phyloP scores from a whole-genome alignment of 768 basidiomycete genomes.

The Paxillus ammoniavirescens region DNA sequence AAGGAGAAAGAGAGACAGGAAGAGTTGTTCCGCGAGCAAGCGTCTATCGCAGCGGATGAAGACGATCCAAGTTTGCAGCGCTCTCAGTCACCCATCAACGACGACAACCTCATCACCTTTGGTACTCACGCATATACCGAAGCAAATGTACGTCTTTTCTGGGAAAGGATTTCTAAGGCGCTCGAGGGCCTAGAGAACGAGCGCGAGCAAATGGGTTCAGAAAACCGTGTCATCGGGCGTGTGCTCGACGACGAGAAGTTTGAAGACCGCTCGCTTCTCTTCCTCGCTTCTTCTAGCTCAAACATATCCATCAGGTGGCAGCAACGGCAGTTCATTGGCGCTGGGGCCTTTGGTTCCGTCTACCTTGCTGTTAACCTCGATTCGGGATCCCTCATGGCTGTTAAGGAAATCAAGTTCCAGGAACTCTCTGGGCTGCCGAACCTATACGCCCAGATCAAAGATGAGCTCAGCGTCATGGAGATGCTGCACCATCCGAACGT shows the following conservation, averaged over 20 bases:
- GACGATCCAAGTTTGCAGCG: conserved; percentile 50
- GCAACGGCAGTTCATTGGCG: conserved; percentile 96
- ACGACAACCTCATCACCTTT: conserved; percentile 25
- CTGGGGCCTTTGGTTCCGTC: conserved; percentile 99
- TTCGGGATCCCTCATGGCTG: conserved; percentile 94
- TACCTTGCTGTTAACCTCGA: conserved; percentile 97
- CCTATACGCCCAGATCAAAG: conserved; percentile 88
- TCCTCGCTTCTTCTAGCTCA: conserved; percentile 92
- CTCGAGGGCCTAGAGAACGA: conserved; percentile 64
- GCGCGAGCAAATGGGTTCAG: conserved; percentile 57
- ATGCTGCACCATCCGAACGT: conserved; percentile 97
- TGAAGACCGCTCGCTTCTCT: conserved; percentile 91
- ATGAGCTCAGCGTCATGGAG: conserved; percentile 97
- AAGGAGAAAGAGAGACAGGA: conserved; percentile 87
- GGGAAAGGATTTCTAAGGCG: conserved; percentile 66
- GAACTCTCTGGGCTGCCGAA: conserved; percentile 86
- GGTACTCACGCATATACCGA: conserved; percentile 49
- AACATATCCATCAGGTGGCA: conserved; percentile 98
- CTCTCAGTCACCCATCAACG: conserved; percentile 37
- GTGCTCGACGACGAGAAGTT: conserved; percentile 92
- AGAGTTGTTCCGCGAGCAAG: conserved; percentile 55
- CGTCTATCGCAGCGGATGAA: conserved; percentile 44
- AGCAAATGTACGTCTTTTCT: conserved; percentile 67
- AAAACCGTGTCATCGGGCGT: conserved; percentile 80
- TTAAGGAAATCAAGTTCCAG: conserved; percentile 98